Conservation (phyloP, 345 rosid species). For the Psidium friedrichsthalianum region DNA sequence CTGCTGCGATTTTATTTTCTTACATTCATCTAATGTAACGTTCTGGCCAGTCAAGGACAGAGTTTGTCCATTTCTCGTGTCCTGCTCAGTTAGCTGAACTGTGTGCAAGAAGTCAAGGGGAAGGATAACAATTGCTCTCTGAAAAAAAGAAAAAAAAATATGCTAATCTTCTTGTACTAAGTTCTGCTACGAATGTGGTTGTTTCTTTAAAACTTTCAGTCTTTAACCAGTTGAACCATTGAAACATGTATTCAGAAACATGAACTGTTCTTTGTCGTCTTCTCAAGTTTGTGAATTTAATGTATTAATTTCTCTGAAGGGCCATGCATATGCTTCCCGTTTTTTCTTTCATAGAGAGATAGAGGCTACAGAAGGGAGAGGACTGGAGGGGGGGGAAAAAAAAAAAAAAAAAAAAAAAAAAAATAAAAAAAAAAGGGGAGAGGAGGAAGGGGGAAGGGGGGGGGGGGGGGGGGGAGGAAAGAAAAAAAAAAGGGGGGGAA, state of each 20-base stretch:
- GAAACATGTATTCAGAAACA: background rate
- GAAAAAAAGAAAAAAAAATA: background rate
- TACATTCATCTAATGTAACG: background rate
- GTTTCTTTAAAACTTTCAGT: background rate
- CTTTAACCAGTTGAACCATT: background rate
- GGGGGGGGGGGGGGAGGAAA: too few relatives aligned
- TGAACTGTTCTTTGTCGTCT: background rate
- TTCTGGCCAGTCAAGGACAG: background rate
- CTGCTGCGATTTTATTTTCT: background rate
- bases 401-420: too few relatives aligned
- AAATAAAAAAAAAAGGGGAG: too few relatives aligned
- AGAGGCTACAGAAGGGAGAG: too few relatives aligned
- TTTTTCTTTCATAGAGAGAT: background rate
- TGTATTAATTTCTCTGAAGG: background rate
- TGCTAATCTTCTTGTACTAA: background rate
- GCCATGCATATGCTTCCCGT: background rate
- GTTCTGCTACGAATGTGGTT: background rate
- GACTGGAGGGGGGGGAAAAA: too few relatives aligned
- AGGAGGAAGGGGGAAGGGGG: too few relatives aligned
- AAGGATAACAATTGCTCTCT: background rate
- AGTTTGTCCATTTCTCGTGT: background rate
- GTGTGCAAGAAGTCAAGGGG: background rate
- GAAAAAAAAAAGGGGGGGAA: too few relatives aligned
- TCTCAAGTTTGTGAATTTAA: background rate
- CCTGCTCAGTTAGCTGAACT: background rate